Evolutionary conservation across 2,329 filamentous ascomycete species (phyloP), one percentile per base, ranked within the genome.

Genomic region (Paracoccidioides lutzii): DNA sequence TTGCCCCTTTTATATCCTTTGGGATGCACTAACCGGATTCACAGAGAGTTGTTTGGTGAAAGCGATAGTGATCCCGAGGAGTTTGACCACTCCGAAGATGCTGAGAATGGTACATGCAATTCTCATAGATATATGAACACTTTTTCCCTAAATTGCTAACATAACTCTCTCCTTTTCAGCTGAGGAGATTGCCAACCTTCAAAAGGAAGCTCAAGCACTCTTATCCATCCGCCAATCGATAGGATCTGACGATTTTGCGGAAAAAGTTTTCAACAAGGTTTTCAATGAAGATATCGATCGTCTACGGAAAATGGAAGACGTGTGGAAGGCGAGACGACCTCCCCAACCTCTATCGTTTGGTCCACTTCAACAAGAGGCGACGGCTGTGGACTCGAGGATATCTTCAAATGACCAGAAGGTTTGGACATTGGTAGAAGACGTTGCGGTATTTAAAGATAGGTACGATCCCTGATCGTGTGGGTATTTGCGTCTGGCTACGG

Each of bases 251-350:
- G 79, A 86, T 4, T 97, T 97, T 64, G 76, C 86, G 0, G 78
- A 83, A 60, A 80, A 87, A 65, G 81, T 98, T 0, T 97, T 97
- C 66, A 81, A 95, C 66, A 98, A 97, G 69, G 90, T 97, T 3
- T 98, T 93, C 71, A 81, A 83, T 59, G 77, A 86, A 52, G 93
- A 98, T 65, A 87, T 98, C 55, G 78, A 85, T 60, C 82, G 93
- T 14, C 70, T 98, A 55, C 80, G 84, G 43, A 87, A 85, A 12
- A 94, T 96, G 81, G 85, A 93, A 66, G 91, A 94, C 60, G 95
- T 97, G 89, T 98, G 93, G 93, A 94, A 90, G 71, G 83, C 81
- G 3, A 81, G 90, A 61, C 81, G 81, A 59, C 78, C 85, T 1
- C 93, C 91, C 0, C 78, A 85, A 63, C 74, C 88, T 6, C 76